Conservation (phyloP, 129 eudicot genomes). For the Apium graveolens region DNA sequence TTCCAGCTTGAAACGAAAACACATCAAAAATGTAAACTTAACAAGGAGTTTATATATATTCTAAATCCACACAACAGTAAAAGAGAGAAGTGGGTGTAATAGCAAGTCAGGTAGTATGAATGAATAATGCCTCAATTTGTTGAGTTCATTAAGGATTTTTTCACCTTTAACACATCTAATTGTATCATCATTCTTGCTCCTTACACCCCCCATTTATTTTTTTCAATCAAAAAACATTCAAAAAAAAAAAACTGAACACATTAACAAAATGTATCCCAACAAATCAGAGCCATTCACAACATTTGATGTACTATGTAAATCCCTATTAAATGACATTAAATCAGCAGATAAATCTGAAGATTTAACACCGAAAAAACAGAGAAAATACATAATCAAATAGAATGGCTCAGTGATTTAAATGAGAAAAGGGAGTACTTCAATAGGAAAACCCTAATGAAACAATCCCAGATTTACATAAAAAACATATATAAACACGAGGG, state of each 20-base stretch:
- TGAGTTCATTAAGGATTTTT: not conserved
- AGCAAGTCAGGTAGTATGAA: slow-evolving; percentile 11
- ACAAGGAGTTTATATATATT: not conserved
- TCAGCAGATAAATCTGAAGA: not conserved
- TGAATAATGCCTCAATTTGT: slow-evolving; percentile 12
- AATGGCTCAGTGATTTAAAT: not conserved
- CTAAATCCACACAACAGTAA: not conserved
- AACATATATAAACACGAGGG: not conserved
- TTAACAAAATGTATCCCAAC: not conserved
- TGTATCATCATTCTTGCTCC: slow-evolving; percentile 6
- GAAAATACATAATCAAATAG: slow-evolving; percentile 13
- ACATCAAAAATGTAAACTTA: not conserved
- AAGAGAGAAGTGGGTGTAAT: not conserved
- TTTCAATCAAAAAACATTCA: too few species aligned
- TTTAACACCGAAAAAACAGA: not conserved
- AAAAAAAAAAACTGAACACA: not conserved
- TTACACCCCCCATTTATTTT: not conserved
- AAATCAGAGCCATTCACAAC: not conserved
- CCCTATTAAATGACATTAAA: not conserved
- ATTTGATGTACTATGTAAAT: not conserved
- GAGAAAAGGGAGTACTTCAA: slow-evolving; percentile 16
- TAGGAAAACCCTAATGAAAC: slow-evolving; percentile 69
- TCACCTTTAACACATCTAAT: slow-evolving; percentile 12
- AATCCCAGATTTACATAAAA: slow-evolving; percentile 12
- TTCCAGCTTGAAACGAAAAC: not conserved